Conservation (phyloP, 164 flowering plant species). For the Dillenia turbinata region DNA sequence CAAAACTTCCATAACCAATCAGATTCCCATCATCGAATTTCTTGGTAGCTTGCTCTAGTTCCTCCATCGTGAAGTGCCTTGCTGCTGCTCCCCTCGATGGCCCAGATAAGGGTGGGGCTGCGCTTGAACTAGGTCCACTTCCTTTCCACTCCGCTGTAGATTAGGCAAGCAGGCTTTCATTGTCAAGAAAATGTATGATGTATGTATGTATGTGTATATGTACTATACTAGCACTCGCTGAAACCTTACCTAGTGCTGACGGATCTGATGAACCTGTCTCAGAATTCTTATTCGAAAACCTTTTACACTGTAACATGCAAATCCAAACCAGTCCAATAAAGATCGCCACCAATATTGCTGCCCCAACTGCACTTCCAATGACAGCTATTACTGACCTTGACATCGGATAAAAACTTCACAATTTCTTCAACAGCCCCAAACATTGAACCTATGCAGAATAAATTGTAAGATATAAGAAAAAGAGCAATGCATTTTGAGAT, state of each 20-base stretch:
- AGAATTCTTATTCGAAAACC: constrained; percentile 38
- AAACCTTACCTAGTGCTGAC: constrained; percentile 49
- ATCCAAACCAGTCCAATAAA: constrained; percentile 35
- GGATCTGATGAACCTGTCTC: constrained; percentile 79
- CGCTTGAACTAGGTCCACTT: constrained; percentile 26
- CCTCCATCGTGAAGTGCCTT: constrained; percentile 50
- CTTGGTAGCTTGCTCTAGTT: constrained; percentile 59
- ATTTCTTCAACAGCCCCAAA: constrained; percentile 21
- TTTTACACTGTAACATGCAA: constrained; percentile 28
- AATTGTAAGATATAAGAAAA: background rate
- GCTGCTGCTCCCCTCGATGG: constrained; percentile 15
- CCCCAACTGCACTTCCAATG: constrained; percentile 48
- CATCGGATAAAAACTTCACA: constrained; percentile 23
- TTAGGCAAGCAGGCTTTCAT: constrained; percentile 2
- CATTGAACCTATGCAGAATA: constrained; percentile 31
- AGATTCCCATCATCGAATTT: constrained; percentile 48
- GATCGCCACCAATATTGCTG: constrained; percentile 26
- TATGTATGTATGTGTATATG: constrained; percentile 1
- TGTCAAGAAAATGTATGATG: background rate
- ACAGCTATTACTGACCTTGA: constrained; percentile 31
- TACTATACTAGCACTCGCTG: background rate
- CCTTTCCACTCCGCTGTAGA: constrained; percentile 40
- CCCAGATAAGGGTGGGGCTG: constrained; percentile 22
- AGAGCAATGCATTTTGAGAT: background rate
- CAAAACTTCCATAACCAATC: constrained; percentile 65